Conservation (phyloP, 257 asterid genomes). For the Salvia miltiorrhiza region DNA sequence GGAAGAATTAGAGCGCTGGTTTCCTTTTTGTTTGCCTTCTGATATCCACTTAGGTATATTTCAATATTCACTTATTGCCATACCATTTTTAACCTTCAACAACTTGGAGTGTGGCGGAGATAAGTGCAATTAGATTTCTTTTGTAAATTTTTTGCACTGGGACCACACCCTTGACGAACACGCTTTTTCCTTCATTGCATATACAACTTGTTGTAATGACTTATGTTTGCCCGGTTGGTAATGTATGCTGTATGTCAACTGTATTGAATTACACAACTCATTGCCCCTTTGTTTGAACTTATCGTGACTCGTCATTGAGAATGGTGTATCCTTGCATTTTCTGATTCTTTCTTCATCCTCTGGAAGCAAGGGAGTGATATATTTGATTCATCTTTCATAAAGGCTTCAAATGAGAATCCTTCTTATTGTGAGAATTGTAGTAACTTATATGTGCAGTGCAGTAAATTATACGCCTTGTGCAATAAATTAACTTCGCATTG, state of each 20-base stretch:
- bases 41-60: constrained; percentile 87
- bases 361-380: constrained; percentile 1
- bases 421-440: too few relatives aligned
- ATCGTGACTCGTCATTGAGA: background rate
- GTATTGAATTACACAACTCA: background rate
- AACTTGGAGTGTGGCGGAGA: background rate
- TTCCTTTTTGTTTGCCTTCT: constrained; percentile 80
- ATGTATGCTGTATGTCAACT: background rate
- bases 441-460: too few relatives aligned
- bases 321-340: background rate
- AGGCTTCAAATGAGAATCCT: too few relatives aligned
- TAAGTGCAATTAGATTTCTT: constrained; percentile 3
- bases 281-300: background rate
- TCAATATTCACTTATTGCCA: constrained; percentile 1
- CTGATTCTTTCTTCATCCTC: too few relatives aligned
- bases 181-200: constrained; percentile 11
- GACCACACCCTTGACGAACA: background rate
- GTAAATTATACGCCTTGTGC: too few relatives aligned
- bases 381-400: too few relatives aligned
- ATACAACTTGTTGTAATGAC: background rate
- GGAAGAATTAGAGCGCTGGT: constrained; percentile 94
- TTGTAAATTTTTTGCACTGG: background rate
- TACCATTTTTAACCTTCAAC: background rate
- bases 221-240: constrained; percentile 3
- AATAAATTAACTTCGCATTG: too few relatives aligned